These are phyloP conservation scores for Penicillium cataractarum DNA, from an alignment of 495 filamentous ascomycete genomes.

Conservation along the genomic window DNA sequence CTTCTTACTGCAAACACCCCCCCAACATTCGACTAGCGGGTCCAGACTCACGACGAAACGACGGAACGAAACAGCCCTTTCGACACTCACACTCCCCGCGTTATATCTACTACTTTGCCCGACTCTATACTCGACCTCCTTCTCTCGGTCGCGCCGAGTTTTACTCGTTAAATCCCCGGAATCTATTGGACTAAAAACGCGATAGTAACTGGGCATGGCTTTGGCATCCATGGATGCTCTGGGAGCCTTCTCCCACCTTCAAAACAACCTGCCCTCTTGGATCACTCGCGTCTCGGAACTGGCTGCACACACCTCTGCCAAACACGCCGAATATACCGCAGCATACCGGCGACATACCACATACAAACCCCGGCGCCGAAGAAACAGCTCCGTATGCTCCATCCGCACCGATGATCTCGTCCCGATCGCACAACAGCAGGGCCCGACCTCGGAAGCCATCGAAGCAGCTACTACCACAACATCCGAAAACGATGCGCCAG, in stretches of 20 bases:
- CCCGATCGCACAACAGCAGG: slow-evolving; percentile 25
- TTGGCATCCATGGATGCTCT: slow-evolving; percentile 62
- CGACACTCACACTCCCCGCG: background rate
- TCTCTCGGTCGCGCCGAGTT: background rate
- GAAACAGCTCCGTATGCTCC: slow-evolving; percentile 53
- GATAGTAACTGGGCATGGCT: slow-evolving; percentile 23
- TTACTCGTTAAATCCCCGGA: background rate
- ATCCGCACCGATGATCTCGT: slow-evolving; percentile 43
- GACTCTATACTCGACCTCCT: background rate
- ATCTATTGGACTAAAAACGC: background rate
- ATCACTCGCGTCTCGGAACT: slow-evolving; percentile 68
- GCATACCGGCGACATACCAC: slow-evolving; percentile 40
- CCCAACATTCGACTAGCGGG: background rate
- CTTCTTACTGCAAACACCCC: background rate
- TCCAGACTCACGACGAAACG: slow-evolving; percentile 4
- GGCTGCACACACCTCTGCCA: slow-evolving; percentile 65
- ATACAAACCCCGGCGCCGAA: slow-evolving; percentile 36
- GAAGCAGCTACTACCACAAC: slow-evolving; percentile 8
- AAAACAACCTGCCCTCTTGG: slow-evolving; percentile 69
- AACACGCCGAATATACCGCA: slow-evolving; percentile 65
- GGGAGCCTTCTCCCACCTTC: slow-evolving; percentile 58
- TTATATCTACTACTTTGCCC: background rate
- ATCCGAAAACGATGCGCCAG: slow-evolving; percentile 13
- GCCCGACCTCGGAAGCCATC: slow-evolving; percentile 19
- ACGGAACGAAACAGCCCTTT: background rate